Evolutionary conservation across 495 filamentous ascomycete species (phyloP).

Genomic region (Umbilicaria muhlenbergii): DNA sequence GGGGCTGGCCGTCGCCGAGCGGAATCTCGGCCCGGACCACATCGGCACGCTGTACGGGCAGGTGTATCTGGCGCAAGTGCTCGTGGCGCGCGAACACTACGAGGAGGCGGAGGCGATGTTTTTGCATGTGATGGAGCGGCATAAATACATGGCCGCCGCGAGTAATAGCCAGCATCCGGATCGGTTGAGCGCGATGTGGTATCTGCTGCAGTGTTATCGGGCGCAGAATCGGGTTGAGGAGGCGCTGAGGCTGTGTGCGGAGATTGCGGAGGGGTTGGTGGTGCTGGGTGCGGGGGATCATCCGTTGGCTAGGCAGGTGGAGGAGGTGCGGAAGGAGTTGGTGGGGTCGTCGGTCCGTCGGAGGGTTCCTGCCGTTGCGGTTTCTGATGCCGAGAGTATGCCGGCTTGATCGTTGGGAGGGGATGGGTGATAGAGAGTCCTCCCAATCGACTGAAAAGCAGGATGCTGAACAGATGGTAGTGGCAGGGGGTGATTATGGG

Average conservation of each 20-base stretch:
- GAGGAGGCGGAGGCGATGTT: constrained; percentile 16
- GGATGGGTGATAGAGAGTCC: too few relatives aligned
- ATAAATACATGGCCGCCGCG: constrained; percentile 2
- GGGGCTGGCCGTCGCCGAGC: constrained; percentile 15
- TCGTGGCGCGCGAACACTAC: constrained; percentile 10
- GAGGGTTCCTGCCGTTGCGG: too few relatives aligned
- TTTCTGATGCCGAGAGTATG: too few relatives aligned
- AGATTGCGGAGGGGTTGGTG: neutral
- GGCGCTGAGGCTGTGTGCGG: constrained; percentile 1
- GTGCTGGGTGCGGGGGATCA: too few relatives aligned
- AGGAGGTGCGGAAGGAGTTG: too few relatives aligned
- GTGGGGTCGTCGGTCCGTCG: too few relatives aligned
- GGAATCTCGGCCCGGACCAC: constrained; percentile 23
- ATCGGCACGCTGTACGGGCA: constrained; percentile 17
- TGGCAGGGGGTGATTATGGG: too few relatives aligned
- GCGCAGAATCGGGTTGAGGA: constrained; percentile 11
- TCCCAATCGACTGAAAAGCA: too few relatives aligned
- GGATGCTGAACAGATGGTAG: too few relatives aligned
- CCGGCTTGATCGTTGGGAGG: too few relatives aligned
- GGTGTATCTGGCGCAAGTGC: constrained; percentile 10
- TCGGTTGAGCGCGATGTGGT: constrained; percentile 8
- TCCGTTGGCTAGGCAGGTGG: too few relatives aligned
- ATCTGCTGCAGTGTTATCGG: constrained; percentile 8
- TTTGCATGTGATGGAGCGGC: constrained; percentile 10
- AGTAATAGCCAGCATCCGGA: constrained; percentile 15